A percentile compares a stretch with the other conserved stretches of the same genome.
Conservation (phyloP, 768 basidiomycete species). For the Suillus occidentalis region DNA sequence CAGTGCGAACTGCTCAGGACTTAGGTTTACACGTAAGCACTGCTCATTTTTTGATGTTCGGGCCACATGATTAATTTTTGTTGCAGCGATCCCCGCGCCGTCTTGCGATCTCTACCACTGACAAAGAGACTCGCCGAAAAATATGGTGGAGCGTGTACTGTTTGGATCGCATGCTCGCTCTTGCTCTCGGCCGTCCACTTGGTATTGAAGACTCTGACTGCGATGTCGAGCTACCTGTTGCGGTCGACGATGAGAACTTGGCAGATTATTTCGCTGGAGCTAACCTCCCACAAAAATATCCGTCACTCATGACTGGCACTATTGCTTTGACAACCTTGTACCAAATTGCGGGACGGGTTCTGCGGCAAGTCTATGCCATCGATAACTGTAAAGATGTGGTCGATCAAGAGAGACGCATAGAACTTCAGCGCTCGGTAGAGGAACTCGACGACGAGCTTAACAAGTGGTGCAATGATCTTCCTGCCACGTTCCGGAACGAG, state of each 20-base stretch:
- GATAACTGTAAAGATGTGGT: slow-evolving; percentile 74
- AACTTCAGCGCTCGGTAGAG: slow-evolving; percentile 80
- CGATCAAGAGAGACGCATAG: slow-evolving; percentile 71
- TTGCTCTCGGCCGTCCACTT: slow-evolving; percentile 84
- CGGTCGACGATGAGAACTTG: slow-evolving; percentile 79
- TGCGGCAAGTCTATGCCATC: slow-evolving; percentile 80
- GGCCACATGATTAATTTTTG: slow-evolving; percentile 17
- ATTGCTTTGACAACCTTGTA: slow-evolving; percentile 76
- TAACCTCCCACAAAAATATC: slow-evolving; percentile 51
- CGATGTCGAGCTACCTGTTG: slow-evolving; percentile 82
- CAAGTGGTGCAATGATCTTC: slow-evolving; percentile 83
- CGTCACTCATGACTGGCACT: slow-evolving; percentile 80
- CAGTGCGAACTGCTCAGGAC: slow-evolving; percentile 86
- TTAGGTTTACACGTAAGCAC: slow-evolving; percentile 83
- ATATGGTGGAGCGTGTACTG: slow-evolving; percentile 96
- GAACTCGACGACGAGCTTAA: slow-evolving; percentile 72
- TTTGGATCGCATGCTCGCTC: slow-evolving; percentile 88
- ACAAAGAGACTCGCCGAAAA: slow-evolving; percentile 88
- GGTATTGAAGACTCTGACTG: slow-evolving; percentile 90
- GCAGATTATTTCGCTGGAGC: slow-evolving; percentile 71
- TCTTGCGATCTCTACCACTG: slow-evolving; percentile 64
- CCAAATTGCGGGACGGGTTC: slow-evolving; percentile 80
- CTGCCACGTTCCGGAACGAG: slow-evolving; percentile 70
- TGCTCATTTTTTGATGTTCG: slow-evolving; percentile 5
- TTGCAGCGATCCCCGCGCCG: slow-evolving; percentile 79